Base-by-base conservation (phyloP, 495 filamentous ascomycete species). In the Neurospora sp. region DNA sequence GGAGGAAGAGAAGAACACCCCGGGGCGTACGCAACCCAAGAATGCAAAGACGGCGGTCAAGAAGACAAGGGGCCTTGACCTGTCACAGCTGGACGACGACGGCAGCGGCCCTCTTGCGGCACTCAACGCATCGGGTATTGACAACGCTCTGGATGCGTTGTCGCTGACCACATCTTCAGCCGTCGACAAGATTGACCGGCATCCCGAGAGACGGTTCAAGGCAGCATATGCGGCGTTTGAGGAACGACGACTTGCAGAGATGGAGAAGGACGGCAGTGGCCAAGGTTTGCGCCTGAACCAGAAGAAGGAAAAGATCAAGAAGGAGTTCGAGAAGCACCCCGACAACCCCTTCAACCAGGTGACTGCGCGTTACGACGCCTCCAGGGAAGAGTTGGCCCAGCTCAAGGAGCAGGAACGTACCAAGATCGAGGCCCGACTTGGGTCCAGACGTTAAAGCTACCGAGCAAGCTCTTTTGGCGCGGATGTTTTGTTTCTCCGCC, bases 331-430 rank as follows among this genome's bases (percentile, higher is more conserved):
- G 81, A 95, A 93, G 84, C 91, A 90, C 79, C 89, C 91, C 5
- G 96, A 98, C 80, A 98, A 98, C 79, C 96, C 96, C 46, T 95
- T 97, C 81, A 97, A 96, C 82, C 93, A 96, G 78, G 89, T 88
- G 16, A 86, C 86, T 73, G 92, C 90, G 9, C 80, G 83, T 23
- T 92, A 93, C 81, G 91, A 99, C 82, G 89, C 91, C 44, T 88
- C 88, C 37, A 91, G 88, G 84, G 93, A 95, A 11, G 96, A 98
- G 83, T 81, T 97, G 46, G 86, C 86, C 73, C 85, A 87, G 73
- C 80, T 93, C 41, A 86, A 84, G 80, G 84, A 91, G 70, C 78
- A 83, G 70, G 94, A 97, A 89, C 90, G 85, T 82, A 82, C 79
- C 78, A 95, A 90, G 88, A 88, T 90, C 74, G 95, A 98, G 87